Conservation (phyloP, 495 filamentous ascomycete genomes). For the Articulospora tetracladia region DNA sequence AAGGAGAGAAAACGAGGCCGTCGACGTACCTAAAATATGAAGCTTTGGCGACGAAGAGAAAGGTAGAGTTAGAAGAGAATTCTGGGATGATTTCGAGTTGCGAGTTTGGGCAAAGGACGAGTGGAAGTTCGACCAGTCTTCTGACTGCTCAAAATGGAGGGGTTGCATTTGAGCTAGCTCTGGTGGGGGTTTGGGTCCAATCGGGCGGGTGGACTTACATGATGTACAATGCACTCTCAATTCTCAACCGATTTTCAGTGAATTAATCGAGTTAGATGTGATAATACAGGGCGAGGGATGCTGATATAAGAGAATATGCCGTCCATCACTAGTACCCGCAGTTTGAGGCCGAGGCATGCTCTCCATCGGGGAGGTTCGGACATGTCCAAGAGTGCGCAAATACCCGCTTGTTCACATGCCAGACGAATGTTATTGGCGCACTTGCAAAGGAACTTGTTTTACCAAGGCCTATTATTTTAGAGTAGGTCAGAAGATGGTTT, state of each 20-base stretch:
- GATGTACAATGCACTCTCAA: no score
- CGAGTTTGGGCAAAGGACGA: slow-evolving; percentile 6
- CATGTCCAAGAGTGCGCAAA: neutral
- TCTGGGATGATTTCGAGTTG: slow-evolving; percentile 18
- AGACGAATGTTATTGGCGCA: neutral
- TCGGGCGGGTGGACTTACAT: slow-evolving; percentile 8
- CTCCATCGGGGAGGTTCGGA: slow-evolving; percentile 18
- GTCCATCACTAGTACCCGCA: neutral
- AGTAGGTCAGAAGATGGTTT: slow-evolving; percentile 7
- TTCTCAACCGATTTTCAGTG: neutral
- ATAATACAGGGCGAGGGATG: neutral
- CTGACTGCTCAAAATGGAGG: slow-evolving; percentile 17
- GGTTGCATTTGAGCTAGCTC: slow-evolving; percentile 17
- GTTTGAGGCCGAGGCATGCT: slow-evolving; percentile 17
- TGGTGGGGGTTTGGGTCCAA: neutral
- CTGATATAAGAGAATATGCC: neutral
- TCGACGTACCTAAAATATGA: slow-evolving; percentile 22
- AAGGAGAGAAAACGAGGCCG: slow-evolving; percentile 10
- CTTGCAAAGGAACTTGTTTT: neutral
- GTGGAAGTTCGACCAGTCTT: slow-evolving; percentile 23
- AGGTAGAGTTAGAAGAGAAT: slow-evolving; percentile 15
- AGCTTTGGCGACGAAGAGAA: slow-evolving; percentile 18
- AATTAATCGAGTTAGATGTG: neutral
- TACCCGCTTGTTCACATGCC: slow-evolving; percentile 20
- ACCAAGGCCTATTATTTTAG: slow-evolving; percentile 1